Evolutionary conservation across 345 rosid species (phyloP), one percentile per base, ranked within the genome.

Genomic region (Bruguiera parviflora): DNA sequence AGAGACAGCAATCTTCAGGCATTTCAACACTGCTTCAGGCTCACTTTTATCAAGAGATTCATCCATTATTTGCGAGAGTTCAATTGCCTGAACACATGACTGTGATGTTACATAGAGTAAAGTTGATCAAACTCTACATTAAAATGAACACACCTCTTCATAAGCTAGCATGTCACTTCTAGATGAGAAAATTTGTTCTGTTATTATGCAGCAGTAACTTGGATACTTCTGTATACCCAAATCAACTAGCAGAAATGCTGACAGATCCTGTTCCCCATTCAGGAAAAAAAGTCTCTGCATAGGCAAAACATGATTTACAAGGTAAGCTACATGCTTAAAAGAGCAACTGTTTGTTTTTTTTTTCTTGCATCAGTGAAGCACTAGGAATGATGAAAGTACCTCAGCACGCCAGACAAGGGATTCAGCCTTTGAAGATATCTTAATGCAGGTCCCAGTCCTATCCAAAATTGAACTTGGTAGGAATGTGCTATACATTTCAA

Each of bases 231-330:
- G 82, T 39, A 85, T 83, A 64, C 99, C 96, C 66, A 92, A 78
- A 86, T 94, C 96, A 67, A 85, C 88, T 28, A 91, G 79, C 77
- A 94, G 80, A 84, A 94, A 94, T 28, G 91, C 78, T 47, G 96
- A 87, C 47, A 89, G 75, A 83, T 92, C 88, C 79, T 91, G 96
- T 64, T 87, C 95, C 75, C 96, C 97, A 65, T 89, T 91, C 73
- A 94, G 86, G 77, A 94, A 94, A 85, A 94, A 91, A 73, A 89
- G 92, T 69, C 97, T 85, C 98, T 94, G 93, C 85, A 82, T 24
- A 64, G 65, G 35, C 60, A n/a, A 68, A 68, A 62, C 9, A 66
- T 56, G 64, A 22, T 65, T 8, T 59, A 39, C 1, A n/a, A 43
- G 49, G 53, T 21, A 32, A 60, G 16, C 39, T 27, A 32, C 25